phyloP scores from a whole-genome alignment of 768 basidiomycete genomes.

The Coprinellus aureogranulatus region DNA sequence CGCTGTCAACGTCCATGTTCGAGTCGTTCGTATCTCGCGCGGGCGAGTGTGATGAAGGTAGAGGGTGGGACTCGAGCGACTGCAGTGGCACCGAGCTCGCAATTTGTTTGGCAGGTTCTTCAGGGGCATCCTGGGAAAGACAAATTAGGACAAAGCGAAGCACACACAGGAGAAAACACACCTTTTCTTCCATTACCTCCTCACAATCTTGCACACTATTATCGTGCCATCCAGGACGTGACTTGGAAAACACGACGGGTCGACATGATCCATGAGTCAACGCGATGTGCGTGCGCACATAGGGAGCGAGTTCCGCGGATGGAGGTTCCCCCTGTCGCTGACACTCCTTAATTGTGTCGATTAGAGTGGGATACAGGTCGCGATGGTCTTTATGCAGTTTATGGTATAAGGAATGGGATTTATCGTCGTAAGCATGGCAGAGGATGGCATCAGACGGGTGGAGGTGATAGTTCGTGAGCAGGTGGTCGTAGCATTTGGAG shows the following conservation, averaged over 20 bases:
- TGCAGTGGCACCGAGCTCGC: no score
- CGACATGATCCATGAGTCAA: constrained; percentile 46
- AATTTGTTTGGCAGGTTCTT: no score
- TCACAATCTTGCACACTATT: not conserved
- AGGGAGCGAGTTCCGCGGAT: not conserved
- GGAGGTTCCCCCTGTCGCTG: not conserved
- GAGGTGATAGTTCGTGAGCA: constrained; percentile 28
- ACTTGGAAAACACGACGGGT: constrained; percentile 39
- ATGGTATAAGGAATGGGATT: constrained; percentile 30
- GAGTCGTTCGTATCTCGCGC: no score
- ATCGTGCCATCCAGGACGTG: constrained; percentile 67
- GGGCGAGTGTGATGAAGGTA: no score
- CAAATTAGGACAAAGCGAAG: no score
- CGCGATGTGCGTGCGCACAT: constrained; percentile 41
- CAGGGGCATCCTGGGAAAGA: no score
- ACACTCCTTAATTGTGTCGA: constrained; percentile 5
- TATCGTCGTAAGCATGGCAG: constrained; percentile 28
- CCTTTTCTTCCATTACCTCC: not conserved
- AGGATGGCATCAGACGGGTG: constrained; percentile 42
- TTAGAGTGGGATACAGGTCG: constrained; percentile 13
- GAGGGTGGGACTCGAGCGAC: no score
- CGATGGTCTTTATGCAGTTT: constrained; percentile 23
- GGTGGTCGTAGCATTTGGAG: constrained; percentile 37
- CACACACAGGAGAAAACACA: no score
- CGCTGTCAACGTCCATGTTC: no score